Percentiles rank a stretch among this genome's conserved stretches.
These are phyloP conservation scores for Harringtonia aguacate DNA, from an alignment of 2,329 filamentous ascomycete genomes.

Conservation along the genomic window DNA sequence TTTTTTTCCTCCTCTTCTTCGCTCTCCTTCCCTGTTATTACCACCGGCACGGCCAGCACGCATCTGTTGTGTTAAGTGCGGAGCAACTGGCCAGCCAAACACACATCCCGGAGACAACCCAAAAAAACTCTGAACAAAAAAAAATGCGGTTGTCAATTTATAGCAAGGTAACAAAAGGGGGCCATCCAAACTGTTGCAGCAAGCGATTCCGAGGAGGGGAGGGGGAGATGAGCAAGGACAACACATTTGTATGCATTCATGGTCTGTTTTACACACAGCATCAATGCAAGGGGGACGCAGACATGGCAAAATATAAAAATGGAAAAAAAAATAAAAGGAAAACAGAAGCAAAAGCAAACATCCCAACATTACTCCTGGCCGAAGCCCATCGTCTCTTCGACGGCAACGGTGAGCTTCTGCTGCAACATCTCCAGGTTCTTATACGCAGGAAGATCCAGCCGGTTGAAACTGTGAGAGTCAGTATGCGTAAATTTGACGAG, in stretches of 20 bases:
- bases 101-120: too few relatives aligned
- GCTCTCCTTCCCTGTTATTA: background rate
- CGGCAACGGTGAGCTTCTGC: slow-evolving; percentile 87
- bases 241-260: background rate
- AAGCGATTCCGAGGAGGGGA: too few relatives aligned
- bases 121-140: too few relatives aligned
- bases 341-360: background rate
- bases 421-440: slow-evolving; percentile 79
- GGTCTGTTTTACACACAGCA: too few relatives aligned
- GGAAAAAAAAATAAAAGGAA: background rate
- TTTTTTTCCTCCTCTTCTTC: background rate
- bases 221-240: too few relatives aligned
- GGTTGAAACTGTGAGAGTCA: slow-evolving; percentile 67
- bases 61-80: background rate
- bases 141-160: background rate
- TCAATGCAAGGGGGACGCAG: too few relatives aligned
- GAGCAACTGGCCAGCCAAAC: too few relatives aligned
- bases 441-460: slow-evolving; percentile 87
- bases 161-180: background rate
- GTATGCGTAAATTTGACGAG: slow-evolving; percentile 4
- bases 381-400: slow-evolving; percentile 98
- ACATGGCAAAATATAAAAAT: background rate
- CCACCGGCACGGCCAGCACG: background rate
- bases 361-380: slow-evolving; percentile 70
- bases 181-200: background rate